Evolutionary conservation across 2,329 filamentous ascomycete species (phyloP).

Genomic region (Parastagonospora avenae): DNA sequence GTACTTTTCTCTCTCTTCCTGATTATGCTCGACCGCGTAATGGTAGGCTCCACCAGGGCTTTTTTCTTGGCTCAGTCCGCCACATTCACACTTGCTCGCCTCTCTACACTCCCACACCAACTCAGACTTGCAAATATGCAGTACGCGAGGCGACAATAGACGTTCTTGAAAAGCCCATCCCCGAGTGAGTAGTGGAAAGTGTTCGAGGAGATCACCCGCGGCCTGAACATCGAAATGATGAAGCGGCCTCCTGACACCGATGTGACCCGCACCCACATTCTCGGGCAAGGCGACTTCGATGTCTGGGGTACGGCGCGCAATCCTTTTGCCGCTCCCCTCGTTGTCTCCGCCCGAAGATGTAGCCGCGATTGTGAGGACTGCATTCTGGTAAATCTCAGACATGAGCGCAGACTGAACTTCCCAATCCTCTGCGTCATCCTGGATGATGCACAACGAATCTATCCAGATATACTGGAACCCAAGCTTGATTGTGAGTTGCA

Average conservation of each 20-base stretch:
- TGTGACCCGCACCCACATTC: slow-evolving; percentile 5
- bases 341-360: slow-evolving; percentile 4
- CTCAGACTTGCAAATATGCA: slow-evolving; percentile 20
- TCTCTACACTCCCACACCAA: slow-evolving; percentile 25
- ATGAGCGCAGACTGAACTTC: slow-evolving; percentile 10
- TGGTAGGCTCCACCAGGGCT: slow-evolving; percentile 8
- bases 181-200: slow-evolving; percentile 12
- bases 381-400: slow-evolving; percentile 15
- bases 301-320: neutral
- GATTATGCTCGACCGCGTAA: slow-evolving; percentile 5
- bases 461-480: slow-evolving; percentile 31
- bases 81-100: slow-evolving; percentile 17
- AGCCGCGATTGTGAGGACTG: slow-evolving; percentile 12
- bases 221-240: slow-evolving; percentile 6
- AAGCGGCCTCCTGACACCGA: slow-evolving; percentile 10
- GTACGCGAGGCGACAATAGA: slow-evolving; percentile 15
- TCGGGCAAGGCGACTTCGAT: slow-evolving; percentile 4
- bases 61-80: slow-evolving; percentile 5
- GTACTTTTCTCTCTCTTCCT: slow-evolving; percentile 6
- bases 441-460: slow-evolving; percentile 22
- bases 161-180: slow-evolving; percentile 24
- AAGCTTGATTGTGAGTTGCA: slow-evolving; percentile 14
- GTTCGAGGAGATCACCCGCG: neutral
- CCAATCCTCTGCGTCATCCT: slow-evolving; percentile 18
- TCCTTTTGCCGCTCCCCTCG: slow-evolving; percentile 3